Base-by-base conservation (phyloP, 306 rosid genomes). In the Sindora glabra region DNA sequence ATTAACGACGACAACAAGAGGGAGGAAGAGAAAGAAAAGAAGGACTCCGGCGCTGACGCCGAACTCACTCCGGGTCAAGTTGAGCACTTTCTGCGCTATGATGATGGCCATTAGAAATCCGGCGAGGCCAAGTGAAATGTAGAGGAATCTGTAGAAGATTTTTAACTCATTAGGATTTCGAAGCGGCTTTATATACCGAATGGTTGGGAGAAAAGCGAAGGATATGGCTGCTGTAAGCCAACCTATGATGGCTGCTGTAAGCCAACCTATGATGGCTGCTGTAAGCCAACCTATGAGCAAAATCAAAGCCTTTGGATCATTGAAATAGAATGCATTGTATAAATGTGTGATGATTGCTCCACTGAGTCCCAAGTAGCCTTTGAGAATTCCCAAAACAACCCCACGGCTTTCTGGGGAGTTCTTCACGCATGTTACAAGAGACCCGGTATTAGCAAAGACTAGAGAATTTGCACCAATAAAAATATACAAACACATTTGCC, bases 271-370 rank as follows among this genome's bases (percentile, higher is more conserved):
- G 5, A 82, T 51, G 4, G 64, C 79, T 8, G 78, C 38, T 78
- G 48, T 48, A 82, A 78, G 67, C 78, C 53, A 6, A 77, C 17
- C 37, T 24, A 24, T n/a, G n/a, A n/a, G n/a, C n/a, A n/a, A n/a
- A n/a, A n/a, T n/a, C n/a, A n/a, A n/a, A n/a, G n/a, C n/a, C n/a
- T n/a, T n/a, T n/a, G n/a, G n/a, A n/a, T n/a, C n/a, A n/a, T n/a
- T n/a, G n/a, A n/a, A n/a, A n/a, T 82, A 82, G 33, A 82, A 23
- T 12, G 87, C 87, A 18, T 4, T 36, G 44, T 58, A 82, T 6
- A 82, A 10, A 22, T 82, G 87, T 10, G 87, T 82, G 56, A 82
- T 49, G 27, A 82, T 82, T 3, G 87, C 87, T 0, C 87, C 87
- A 29, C 87, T 82, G 2, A 82, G 68, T 9, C 87, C 87, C 0